Evolutionary conservation across 116 monocot species (phyloP).

Genomic region (Cymodocea nodosa): DNA sequence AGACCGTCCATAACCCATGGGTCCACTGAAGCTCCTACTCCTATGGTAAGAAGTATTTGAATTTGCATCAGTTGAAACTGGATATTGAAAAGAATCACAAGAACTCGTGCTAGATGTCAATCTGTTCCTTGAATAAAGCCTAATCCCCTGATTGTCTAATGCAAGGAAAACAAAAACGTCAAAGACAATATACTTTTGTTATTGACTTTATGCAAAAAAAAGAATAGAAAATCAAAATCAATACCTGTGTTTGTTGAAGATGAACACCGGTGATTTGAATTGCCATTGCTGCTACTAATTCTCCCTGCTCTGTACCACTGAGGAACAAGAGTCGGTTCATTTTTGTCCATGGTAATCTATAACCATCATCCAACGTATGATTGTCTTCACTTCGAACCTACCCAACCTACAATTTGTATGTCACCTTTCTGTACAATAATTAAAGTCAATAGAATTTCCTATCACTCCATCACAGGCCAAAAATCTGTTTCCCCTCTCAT

Average conservation of each 20-base stretch:
- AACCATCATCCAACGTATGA: conserved; percentile 31
- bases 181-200: background rate
- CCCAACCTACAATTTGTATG: conserved; percentile 4
- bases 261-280: conserved; percentile 18
- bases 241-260: conserved; percentile 50
- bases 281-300: conserved; percentile 12
- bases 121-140: conserved; percentile 31
- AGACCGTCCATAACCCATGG: conserved; percentile 20
- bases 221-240: background rate
- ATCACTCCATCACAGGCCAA: background rate
- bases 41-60: conserved; percentile 24
- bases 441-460: conserved; percentile 1
- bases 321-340: conserved; percentile 73
- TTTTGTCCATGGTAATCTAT: conserved; percentile 48
- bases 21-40: conserved; percentile 45
- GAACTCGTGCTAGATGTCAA: conserved; percentile 18
- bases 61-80: conserved; percentile 22
- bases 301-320: conserved; percentile 58
- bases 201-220: conserved; percentile 1
- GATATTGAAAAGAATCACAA: conserved; percentile 22
- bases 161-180: conserved; percentile 4
- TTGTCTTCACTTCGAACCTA: background rate
- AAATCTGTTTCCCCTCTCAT: background rate
- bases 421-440: conserved; percentile 4
- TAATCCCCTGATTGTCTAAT: conserved; percentile 38